Evolutionary conservation across 805 yeast species (phyloP).

Genomic region (Limtongozyma cylindracea): DNA sequence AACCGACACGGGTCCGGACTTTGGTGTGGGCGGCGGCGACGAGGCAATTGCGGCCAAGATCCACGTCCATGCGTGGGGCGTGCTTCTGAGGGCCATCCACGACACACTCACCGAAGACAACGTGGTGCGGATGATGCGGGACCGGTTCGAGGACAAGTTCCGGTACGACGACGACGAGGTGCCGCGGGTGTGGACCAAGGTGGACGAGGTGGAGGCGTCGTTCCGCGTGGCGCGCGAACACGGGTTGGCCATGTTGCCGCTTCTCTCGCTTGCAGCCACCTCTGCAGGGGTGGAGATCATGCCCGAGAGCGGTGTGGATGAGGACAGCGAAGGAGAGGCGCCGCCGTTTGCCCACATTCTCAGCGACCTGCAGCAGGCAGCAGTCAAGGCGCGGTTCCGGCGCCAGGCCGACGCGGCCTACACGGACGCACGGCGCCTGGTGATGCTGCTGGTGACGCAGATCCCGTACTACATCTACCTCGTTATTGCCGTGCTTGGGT

Average conservation of each 20-base stretch:
- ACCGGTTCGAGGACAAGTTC: slow-evolving; percentile 60
- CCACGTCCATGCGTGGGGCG: slow-evolving; percentile 34
- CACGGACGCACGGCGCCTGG: slow-evolving; percentile 74
- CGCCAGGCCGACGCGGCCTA: slow-evolving; percentile 58
- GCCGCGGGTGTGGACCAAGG: slow-evolving; percentile 61
- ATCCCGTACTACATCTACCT: slow-evolving; percentile 70
- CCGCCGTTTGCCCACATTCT: slow-evolving; percentile 31
- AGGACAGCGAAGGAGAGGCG: slow-evolving; percentile 4
- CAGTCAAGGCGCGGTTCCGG: slow-evolving; percentile 32
- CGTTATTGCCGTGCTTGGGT: slow-evolving; percentile 55
- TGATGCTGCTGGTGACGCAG: slow-evolving; percentile 48
- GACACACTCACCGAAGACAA: slow-evolving; percentile 43
- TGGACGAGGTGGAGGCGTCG: slow-evolving; percentile 42
- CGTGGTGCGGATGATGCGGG: slow-evolving; percentile 40
- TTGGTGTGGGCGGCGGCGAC: slow-evolving; percentile 32
- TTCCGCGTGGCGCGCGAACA: slow-evolving; percentile 32
- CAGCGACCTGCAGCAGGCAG: slow-evolving; percentile 26
- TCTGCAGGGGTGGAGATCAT: slow-evolving; percentile 26
- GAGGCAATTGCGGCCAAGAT: slow-evolving; percentile 14
- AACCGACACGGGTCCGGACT: slow-evolving; percentile 14
- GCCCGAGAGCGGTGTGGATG: slow-evolving; percentile 15
- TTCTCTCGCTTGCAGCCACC: slow-evolving; percentile 27
- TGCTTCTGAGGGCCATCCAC: slow-evolving; percentile 28
- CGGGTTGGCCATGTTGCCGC: slow-evolving; percentile 32
- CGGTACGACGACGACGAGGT: slow-evolving; percentile 63